Base-by-base conservation (phyloP, 2,329 filamentous ascomycete genomes). In the Xylariaceae sp. region DNA sequence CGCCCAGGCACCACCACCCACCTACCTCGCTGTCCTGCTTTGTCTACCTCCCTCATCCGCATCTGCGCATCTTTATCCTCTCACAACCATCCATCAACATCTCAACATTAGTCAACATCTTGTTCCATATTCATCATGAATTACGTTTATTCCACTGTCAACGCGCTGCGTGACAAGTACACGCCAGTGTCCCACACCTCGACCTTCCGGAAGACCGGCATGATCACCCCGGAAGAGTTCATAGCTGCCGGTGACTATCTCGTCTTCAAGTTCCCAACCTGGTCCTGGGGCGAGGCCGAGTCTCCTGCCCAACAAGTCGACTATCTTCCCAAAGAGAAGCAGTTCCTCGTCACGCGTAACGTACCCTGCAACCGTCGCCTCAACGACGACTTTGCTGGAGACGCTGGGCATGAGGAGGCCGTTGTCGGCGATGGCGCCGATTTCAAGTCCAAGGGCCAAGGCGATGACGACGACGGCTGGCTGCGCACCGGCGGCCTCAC, bases 261-360 rank as follows among this genome's bases (percentile, higher is more conserved):
- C 29, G 91, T 95, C 62, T 95, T 94, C 82, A 97, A 96, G 74
- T 98, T 98, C 71, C 93, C 92, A 7, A 95, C 92, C 47, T 98
- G 93, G 93, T 86, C 88, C 40, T 98, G 93, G 93, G 83, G 86
- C 55, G 88, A 93, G 60, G 91, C 92, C 55, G 87, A 92, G 44
- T 82, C 83, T n/a, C 80, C 84, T 2, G 77, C 80, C 50, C 88
- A 89, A 66, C 85, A 90, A 53, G 87, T 88, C 44, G 73, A 75
- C 54, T 88, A 95, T 64, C 81, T 98, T 4, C 93, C 93, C 1
- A 71, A 83, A 0, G 88, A 86, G 41, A 98, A 97, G 72, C 93
- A 98, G 76, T 98, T 90, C 63, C 79, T 98, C 29, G 86, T 97
- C 34, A 96, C 93, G 10, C 86, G 92, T 48, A 92, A 93, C 48